These are phyloP conservation scores for Ramaria sp. DNA, from an alignment of 768 basidiomycete genomes.

Conservation along the genomic window DNA sequence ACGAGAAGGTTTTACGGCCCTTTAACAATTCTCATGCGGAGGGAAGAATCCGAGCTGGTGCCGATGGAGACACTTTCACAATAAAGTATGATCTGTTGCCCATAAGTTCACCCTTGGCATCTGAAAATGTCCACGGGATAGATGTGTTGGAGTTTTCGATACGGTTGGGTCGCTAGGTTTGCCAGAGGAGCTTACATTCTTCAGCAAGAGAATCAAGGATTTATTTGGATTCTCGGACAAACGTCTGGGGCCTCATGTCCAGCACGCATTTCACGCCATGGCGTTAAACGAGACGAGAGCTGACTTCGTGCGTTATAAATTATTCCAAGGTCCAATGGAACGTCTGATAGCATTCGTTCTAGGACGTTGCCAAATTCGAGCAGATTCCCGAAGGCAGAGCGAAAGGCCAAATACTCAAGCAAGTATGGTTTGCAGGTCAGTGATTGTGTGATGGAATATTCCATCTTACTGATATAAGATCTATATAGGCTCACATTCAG, in stretches of 20 bases:
- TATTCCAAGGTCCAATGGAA: slow-evolving; percentile 31
- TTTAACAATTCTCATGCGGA: slow-evolving; percentile 45
- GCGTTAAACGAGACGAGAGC: slow-evolving; percentile 56
- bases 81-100: slow-evolving; percentile 39
- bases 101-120: neutral
- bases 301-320: slow-evolving; percentile 46
- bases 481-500: slow-evolving; percentile 20
- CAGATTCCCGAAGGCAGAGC: slow-evolving; percentile 40
- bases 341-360: neutral
- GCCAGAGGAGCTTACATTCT: slow-evolving; percentile 49
- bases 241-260: slow-evolving; percentile 49
- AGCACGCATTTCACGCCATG: slow-evolving; percentile 57
- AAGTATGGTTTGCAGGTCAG: slow-evolving; percentile 68
- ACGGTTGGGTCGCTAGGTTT: slow-evolving; percentile 68
- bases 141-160: slow-evolving; percentile 67
- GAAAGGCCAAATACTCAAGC: slow-evolving; percentile 51
- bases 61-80: slow-evolving; percentile 38
- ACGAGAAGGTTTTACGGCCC: slow-evolving; percentile 29
- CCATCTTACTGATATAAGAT: neutral
- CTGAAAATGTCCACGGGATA: slow-evolving; percentile 14
- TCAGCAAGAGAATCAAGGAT: slow-evolving; percentile 31
- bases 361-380: slow-evolving; percentile 39
- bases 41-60: slow-evolving; percentile 42
- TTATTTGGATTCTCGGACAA: slow-evolving; percentile 57
- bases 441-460: neutral